Conservation (phyloP, 176 grass and related monocot species). For the Cymbopogon citratus region DNA sequence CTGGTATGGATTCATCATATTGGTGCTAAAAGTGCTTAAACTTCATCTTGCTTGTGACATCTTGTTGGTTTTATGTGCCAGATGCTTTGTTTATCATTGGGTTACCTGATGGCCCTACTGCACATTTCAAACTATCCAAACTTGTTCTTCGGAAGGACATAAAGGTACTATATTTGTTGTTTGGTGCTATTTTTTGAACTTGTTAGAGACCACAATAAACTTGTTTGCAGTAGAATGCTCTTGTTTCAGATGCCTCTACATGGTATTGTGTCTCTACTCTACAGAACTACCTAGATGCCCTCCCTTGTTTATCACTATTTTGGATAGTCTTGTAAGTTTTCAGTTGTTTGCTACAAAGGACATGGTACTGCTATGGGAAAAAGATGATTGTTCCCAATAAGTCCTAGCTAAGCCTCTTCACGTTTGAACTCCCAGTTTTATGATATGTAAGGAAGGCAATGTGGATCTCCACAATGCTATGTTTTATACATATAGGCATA, state of each 20-base stretch:
- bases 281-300: not conserved
- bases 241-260: not conserved
- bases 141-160: conserved; percentile 90
- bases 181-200: not conserved
- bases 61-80: conserved; percentile 8
- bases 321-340: not conserved
- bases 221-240: not conserved
- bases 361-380: not conserved
- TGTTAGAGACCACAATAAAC: not conserved
- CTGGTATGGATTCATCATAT: conserved; percentile 45
- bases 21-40: not conserved
- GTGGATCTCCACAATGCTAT: not conserved
- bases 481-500: not conserved
- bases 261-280: not conserved
- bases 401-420: not conserved
- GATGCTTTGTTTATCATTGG: conserved; percentile 47
- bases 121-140: conserved; percentile 92
- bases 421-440: not conserved
- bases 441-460: not conserved
- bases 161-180: conserved; percentile 46
- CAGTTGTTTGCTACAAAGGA: not conserved
- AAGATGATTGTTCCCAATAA: not conserved
- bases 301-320: not conserved
- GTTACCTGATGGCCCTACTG: conserved; percentile 82
- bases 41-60: conserved; percentile 16